Evolutionary conservation across 768 basidiomycete genomes (phyloP), one percentile per base, ranked within the genome.

Genomic region (Galerina marginata): DNA sequence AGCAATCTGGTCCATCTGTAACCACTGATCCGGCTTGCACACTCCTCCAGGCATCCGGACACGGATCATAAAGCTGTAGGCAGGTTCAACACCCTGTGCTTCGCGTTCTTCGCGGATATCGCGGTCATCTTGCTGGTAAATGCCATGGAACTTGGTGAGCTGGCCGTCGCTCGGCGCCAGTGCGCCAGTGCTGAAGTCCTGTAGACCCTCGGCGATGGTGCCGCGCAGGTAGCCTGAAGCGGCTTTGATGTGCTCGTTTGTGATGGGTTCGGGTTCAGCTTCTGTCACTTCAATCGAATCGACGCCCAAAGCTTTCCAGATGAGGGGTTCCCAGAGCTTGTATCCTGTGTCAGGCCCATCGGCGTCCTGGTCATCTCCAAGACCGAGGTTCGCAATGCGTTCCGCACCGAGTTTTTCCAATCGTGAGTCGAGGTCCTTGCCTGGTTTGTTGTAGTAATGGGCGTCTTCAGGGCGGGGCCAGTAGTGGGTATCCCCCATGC

Each of bases 221-320:
- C 97, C 97, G 54, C 97, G 91, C 20, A 98, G 84, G 78, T 91
- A 98, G 57, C 89, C 86, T 48, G 92, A 94, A 5, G 96, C 95
- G 49, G 92, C 97, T 80, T 99, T 99, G 84, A 99, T 98, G 75
- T 99, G 95, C 77, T 99, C 97, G 80, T 99, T 98, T 56, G 97
- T 98, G 74, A 99, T 96, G 1, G 93, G 88, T 67, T 99, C 96
- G 0, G 96, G 96, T 72, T 99, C 96, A 16, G 89, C 90, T 75
- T 99, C 97, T 36, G 82, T 85, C 16, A 98, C 86, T 72, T 97
- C 92, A 50, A 99, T 78, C 14, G 79, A 79, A 73, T 95, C 97
- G 47, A 99, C 95, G 52, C 96, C 95, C 29, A 99, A 81, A 1
- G 89, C 91, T 76, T 96, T 95, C 97, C 97, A 99, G 39, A 99